Evolutionary conservation across 31 red algal species (phyloP).

Genomic region (Endocladia muricata): DNA sequence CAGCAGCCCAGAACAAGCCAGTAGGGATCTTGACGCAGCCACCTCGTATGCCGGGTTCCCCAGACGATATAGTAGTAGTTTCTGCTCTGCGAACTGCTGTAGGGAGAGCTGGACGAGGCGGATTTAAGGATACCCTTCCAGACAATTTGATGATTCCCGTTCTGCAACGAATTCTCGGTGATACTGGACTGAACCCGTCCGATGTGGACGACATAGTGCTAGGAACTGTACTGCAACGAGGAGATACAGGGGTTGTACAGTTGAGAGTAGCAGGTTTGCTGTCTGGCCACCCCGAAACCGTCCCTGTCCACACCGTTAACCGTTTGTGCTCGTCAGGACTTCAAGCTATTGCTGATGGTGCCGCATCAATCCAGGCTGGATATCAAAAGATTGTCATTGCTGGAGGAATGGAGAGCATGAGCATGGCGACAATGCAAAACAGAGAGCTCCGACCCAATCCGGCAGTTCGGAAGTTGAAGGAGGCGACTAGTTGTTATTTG

Average conservation of each 20-base stretch:
- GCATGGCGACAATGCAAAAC: constrained; percentile 77
- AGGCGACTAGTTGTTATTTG: constrained; percentile 79
- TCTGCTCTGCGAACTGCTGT: constrained; percentile 91
- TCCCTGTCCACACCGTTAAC: constrained; percentile 82
- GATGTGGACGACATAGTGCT: constrained; percentile 79
- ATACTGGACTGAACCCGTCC: constrained; percentile 26
- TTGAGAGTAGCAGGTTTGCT: constrained; percentile 73
- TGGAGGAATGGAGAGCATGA: constrained; percentile 96
- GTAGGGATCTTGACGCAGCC: constrained; percentile 25
- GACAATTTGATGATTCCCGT: constrained; percentile 81
- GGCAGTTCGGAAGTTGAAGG: constrained; percentile 15
- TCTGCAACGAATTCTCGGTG: constrained; percentile 63
- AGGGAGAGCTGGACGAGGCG: constrained; percentile 79
- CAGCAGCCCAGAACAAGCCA: constrained; percentile 23
- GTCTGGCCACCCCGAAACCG: constrained; percentile 72
- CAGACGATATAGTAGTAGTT: constrained; percentile 90
- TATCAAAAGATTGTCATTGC: constrained; percentile 88
- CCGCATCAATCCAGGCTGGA: constrained; percentile 82
- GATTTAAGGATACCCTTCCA: constrained; percentile 88
- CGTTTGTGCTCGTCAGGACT: constrained; percentile 95
- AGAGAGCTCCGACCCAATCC: constrained; percentile 66
- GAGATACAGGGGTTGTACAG: constrained; percentile 79
- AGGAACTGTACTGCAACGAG: constrained; percentile 76
- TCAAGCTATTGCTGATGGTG: constrained; percentile 95
- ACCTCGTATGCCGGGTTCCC: constrained; percentile 38